Evolutionary conservation across 495 filamentous ascomycete genomes (phyloP).

Genomic region (Penicillium ucsense): DNA sequence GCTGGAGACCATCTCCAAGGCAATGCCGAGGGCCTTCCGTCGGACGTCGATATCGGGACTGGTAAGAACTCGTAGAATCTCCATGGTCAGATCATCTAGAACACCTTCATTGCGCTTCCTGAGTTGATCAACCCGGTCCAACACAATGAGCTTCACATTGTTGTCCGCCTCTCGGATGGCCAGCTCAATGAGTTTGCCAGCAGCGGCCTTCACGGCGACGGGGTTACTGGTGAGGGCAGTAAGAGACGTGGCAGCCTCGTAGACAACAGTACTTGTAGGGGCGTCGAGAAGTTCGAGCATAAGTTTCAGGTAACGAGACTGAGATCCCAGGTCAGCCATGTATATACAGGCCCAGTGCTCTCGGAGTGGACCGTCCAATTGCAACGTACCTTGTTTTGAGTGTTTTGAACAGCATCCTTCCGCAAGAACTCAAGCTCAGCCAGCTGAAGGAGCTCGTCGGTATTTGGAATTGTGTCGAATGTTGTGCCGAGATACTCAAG

Average conservation of each 20-base stretch:
- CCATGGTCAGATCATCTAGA: conserved; percentile 94
- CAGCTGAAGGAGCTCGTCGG: conserved; percentile 87
- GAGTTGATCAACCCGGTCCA: conserved; percentile 89
- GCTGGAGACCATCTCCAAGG: conserved; percentile 95
- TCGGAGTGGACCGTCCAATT: no score
- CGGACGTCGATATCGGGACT: conserved; percentile 96
- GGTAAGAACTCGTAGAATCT: conserved; percentile 89
- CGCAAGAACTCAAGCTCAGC: conserved; percentile 94
- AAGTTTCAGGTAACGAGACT: conserved; percentile 83
- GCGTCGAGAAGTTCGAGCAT: conserved; percentile 97
- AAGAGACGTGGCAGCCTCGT: conserved; percentile 96
- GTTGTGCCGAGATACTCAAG: conserved; percentile 81
- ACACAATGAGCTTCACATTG: conserved; percentile 96
- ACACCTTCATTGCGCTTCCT: conserved; percentile 88
- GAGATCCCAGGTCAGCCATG: conserved; percentile 14
- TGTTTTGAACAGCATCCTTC: conserved; percentile 92
- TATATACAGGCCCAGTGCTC: no score
- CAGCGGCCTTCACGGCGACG: conserved; percentile 94
- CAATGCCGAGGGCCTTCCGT: conserved; percentile 82
- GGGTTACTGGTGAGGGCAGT: conserved; percentile 93
- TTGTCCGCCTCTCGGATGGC: conserved; percentile 96
- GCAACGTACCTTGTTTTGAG: conserved; percentile 78
- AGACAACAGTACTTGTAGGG: conserved; percentile 86
- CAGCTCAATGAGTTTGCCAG: conserved; percentile 91
- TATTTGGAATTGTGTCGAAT: conserved; percentile 89